Evolutionary conservation across 495 filamentous ascomycete genomes (phyloP).

Genomic region (Tuber aestivum): DNA sequence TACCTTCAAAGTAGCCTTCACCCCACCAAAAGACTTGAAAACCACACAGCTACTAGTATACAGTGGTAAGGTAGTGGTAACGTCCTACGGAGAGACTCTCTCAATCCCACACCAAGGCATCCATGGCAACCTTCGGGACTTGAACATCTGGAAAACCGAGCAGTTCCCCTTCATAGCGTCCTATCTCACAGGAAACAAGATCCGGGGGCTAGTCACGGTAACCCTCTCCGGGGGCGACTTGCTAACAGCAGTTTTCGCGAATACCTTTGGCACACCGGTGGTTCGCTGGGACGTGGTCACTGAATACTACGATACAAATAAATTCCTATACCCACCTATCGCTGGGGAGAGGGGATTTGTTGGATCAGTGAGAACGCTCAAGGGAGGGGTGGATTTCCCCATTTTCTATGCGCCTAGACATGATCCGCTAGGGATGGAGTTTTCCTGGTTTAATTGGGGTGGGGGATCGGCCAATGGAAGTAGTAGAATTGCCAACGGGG

Average conservation of each 20-base stretch:
- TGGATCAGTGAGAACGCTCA: constrained; percentile 45
- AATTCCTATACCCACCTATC: constrained; percentile 44
- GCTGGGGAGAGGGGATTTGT: constrained; percentile 39
- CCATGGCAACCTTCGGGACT: constrained; percentile 46
- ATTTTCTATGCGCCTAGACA: constrained; percentile 44
- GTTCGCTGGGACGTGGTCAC: constrained; percentile 48
- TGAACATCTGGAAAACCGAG: constrained; percentile 44
- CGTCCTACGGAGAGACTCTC: constrained; percentile 48
- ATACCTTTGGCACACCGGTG: constrained; percentile 48
- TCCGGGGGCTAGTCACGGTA: constrained; percentile 45
- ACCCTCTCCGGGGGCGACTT: constrained; percentile 40
- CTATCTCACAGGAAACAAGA: constrained; percentile 41
- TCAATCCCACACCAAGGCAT: constrained; percentile 53
- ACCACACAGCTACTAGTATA: constrained; percentile 50
- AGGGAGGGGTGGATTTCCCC: constrained; percentile 43
- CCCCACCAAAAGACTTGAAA: constrained; percentile 45
- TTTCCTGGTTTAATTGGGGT: constrained; percentile 45
- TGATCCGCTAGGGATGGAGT: constrained; percentile 14
- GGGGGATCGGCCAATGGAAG: constrained; percentile 47
- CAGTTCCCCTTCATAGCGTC: constrained; percentile 42
- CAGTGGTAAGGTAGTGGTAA: constrained; percentile 52
- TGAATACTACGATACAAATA: constrained; percentile 37
- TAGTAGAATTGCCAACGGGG: constrained; percentile 46
- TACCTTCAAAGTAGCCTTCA: constrained; percentile 46
- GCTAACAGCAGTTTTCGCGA: constrained; percentile 38